Evolutionary conservation across 805 yeast genomes (phyloP).

Genomic region (Saccharomycopsis capsularis): DNA sequence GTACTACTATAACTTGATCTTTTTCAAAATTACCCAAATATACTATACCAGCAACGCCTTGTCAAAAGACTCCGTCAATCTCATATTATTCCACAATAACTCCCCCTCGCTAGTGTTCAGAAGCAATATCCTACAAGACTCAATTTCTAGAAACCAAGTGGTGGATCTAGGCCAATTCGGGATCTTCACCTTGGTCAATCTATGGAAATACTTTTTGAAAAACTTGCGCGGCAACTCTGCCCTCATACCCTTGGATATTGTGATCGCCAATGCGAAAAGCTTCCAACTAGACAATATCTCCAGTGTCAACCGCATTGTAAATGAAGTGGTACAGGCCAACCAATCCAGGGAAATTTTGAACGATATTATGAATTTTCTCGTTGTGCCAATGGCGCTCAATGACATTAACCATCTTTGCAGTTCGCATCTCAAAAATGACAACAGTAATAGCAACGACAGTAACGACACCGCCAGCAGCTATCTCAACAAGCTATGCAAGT

Average conservation of each 20-base stretch:
- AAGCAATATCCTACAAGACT: constrained; percentile 26
- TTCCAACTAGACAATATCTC: background rate
- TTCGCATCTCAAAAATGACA: no score
- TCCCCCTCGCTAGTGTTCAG: constrained; percentile 5
- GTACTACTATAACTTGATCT: constrained; percentile 20
- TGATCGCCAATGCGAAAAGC: background rate
- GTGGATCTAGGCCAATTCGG: constrained; percentile 52
- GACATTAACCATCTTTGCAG: constrained; percentile 35
- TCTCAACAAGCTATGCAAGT: constrained; percentile 32
- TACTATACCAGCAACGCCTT: constrained; percentile 4
- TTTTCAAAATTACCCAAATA: constrained; percentile 16
- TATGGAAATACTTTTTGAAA: constrained; percentile 38
- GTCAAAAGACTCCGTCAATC: background rate
- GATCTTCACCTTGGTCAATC: constrained; percentile 42
- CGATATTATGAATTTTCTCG: constrained; percentile 19
- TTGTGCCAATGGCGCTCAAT: constrained; percentile 36
- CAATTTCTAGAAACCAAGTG: constrained; percentile 42
- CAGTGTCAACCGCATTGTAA: constrained; percentile 27
- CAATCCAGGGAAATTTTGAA: constrained; percentile 28
- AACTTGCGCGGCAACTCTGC: constrained; percentile 25
- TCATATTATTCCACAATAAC: constrained; percentile 17
- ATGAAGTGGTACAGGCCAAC: constrained; percentile 30
- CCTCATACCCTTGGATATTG: constrained; percentile 3
- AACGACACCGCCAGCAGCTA: constrained; percentile 29
- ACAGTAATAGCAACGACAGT: constrained; percentile 33